Evolutionary conservation across 345 rosid species (phyloP), one percentile per base, ranked within the genome.

Genomic region (Fremontodendron californicum): DNA sequence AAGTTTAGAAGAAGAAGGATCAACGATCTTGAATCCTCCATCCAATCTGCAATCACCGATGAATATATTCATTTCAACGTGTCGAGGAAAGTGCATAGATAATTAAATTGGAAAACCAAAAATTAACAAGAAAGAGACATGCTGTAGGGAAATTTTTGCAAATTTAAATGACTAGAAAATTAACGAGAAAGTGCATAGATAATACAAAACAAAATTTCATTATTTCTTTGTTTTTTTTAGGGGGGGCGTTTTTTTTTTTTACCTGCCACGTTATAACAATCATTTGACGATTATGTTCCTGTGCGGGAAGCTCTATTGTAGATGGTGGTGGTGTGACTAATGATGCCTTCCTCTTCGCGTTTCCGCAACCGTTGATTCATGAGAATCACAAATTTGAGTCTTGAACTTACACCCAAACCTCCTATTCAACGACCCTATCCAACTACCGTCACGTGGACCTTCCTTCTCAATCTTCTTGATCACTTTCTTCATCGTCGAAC

Each of bases 381-480:
- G 98, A n/a, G 99, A 93, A 86, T 95, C 96, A 55, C 98, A 93
- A 48, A 95, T 98, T 79, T 93, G 99, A 1, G 96, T 90, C 88
- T 88, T 95, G 71, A 93, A 90, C 83, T 95, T 95, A 61, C 99
- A 93, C n/a, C 99, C 98, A 2, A 95, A 84, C 51, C 78, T 87
- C 73, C 78, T 84, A 6, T 86, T 80, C 66, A 92, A n/a, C 0
- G 97, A 91, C 55, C 86, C 92, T 42, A 76, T 82, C 89, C 92
- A 82, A 16, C 89, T 86, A 11, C 85, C 82, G 9, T 69, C 74
- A n/a, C 70, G 79, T 0, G 87, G 79, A 42, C 78, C 89, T 1
- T 81, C 90, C 52, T 81, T 84, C 52, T 92, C 98, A 12, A 93
- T 93, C 83, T 89, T 93, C 21, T 88, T 89, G 12, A 95, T 91